These are phyloP conservation scores for Lyophyllum decastes DNA, from an alignment of 768 basidiomycete species.

Conservation along the genomic window DNA sequence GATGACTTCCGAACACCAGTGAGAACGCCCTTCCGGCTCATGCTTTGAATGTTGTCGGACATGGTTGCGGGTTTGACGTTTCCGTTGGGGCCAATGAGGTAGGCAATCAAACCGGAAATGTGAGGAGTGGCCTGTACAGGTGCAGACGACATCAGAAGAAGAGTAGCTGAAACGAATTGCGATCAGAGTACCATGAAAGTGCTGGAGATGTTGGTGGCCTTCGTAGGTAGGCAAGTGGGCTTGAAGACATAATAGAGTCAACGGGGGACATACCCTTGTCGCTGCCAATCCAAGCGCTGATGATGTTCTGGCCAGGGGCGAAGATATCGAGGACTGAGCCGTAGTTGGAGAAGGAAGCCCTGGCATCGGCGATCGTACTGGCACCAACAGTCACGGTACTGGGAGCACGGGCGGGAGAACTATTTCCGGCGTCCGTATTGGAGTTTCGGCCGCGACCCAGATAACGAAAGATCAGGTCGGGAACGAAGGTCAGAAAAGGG, in stretches of 20 bases:
- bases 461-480: neutral
- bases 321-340: conserved; percentile 34
- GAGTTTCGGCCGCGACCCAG: conserved; percentile 14
- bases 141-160: neutral
- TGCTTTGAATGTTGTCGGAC: neutral
- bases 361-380: conserved; percentile 26
- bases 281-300: conserved; percentile 23
- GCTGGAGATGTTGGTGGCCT: conserved; percentile 5
- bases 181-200: conserved; percentile 15
- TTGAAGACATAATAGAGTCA: neutral
- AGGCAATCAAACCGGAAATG: conserved; percentile 10
- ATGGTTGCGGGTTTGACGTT: conserved; percentile 8
- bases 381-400: conserved; percentile 10
- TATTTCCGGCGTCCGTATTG: neutral
- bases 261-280: conserved; percentile 2
- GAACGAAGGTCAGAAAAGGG: neutral
- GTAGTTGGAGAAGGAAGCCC: conserved; percentile 35
- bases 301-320: conserved; percentile 32
- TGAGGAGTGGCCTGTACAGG: conserved; percentile 11
- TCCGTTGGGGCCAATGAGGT: conserved; percentile 6
- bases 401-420: conserved; percentile 9
- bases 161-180: no score
- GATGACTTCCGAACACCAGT: conserved; percentile 4
- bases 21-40: neutral
- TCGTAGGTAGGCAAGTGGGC: neutral